Evolutionary conservation across 495 filamentous ascomycete species (phyloP).

Genomic region (Diplogelasinospora grovesii): DNA sequence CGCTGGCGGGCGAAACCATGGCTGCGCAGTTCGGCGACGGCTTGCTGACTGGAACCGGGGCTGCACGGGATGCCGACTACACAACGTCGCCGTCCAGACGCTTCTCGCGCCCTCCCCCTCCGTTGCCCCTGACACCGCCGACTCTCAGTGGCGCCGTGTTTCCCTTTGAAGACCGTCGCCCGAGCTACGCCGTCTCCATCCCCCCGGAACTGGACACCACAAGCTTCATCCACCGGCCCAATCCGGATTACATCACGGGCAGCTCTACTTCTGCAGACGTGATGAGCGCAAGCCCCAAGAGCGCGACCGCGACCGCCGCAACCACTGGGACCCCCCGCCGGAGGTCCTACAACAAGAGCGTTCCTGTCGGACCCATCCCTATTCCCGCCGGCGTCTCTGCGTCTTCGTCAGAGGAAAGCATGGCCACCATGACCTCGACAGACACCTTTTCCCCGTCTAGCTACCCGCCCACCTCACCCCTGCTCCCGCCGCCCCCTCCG

Average conservation of each 20-base stretch:
- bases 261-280: constrained; percentile 24
- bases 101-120: constrained; percentile 29
- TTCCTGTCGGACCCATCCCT: constrained; percentile 32
- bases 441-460: constrained; percentile 34
- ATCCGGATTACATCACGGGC: constrained; percentile 34
- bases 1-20: background rate
- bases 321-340: constrained; percentile 26
- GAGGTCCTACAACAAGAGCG: constrained; percentile 37
- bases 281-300: constrained; percentile 19
- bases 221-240: constrained; percentile 35
- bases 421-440: constrained; percentile 15
- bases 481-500: constrained; percentile 32
- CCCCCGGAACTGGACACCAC: constrained; percentile 29
- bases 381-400: constrained; percentile 9
- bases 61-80: constrained; percentile 7
- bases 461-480: constrained; percentile 36
- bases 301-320: constrained; percentile 23
- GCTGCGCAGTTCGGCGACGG: background rate
- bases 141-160: constrained; percentile 23
- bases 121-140: constrained; percentile 36
- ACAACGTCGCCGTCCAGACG: constrained; percentile 14
- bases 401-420: constrained; percentile 14
- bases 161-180: constrained; percentile 34
- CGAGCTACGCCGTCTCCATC: constrained; percentile 31
- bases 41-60: background rate